Evolutionary conservation across 768 basidiomycete species (phyloP), one percentile per base, ranked within the genome.

Genomic region (Fistulinella prunicolor): DNA sequence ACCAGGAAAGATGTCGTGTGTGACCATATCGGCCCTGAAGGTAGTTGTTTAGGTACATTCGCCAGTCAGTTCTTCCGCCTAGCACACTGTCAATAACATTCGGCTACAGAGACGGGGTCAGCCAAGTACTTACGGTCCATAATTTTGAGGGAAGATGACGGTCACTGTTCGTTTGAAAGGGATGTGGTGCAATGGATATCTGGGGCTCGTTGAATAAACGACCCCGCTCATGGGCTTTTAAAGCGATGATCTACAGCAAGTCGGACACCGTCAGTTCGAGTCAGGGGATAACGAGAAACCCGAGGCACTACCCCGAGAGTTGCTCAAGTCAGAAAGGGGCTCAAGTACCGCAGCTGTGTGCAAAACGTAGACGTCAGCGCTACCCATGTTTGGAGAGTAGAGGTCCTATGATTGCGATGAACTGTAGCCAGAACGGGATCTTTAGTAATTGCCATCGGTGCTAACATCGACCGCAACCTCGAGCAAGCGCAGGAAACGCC

Each of bases 21-120:
- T 63, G 66, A 16, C 64, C 64, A 41, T 66, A 66, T 50, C 65
- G 61, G 6, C 54, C 58, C 46, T 65, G 66, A 29, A 67, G 63
- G 28, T 38, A 65, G 56, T 65, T 65, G 44, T 65, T 65, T 24
- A 65, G 38, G 34, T 56, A 49, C 64, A 65, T 54, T 16, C 64
- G 38, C 63, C 62, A 65, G 49, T 64, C 61, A 32, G 30, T 62
- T 40, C 23, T 52, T 50, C 38, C 51, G 17, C 42, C 62, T 63
- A 43, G n/a, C 39, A 9, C 16, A 29, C n/a, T 1, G 12, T 62
- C 34, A 57, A 47, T 26, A n/a, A 47, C 12, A 37, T 9, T 43
- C 14, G 23, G 20, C 21, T 13, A 12, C 3, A 23, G 36, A 46
- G 24, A 34, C 17, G 3, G 12, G 22, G 20, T 10, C 17, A 46